Evolutionary conservation across 2,329 filamentous ascomycete genomes (phyloP).

Genomic region (Diaporthe ilicicola): DNA sequence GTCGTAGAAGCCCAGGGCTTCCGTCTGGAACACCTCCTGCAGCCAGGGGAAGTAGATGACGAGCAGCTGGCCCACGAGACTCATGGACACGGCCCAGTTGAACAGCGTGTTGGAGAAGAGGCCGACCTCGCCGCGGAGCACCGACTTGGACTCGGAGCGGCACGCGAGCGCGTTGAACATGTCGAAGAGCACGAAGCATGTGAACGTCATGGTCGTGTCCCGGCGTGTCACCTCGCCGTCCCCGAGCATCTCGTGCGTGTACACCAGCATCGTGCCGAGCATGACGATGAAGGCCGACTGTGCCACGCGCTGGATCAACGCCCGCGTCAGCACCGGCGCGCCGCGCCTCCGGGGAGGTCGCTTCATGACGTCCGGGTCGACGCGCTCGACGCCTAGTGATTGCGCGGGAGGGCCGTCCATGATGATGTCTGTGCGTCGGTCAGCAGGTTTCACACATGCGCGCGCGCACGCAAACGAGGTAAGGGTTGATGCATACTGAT

Average conservation of each 20-base stretch:
- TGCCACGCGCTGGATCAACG: slow-evolving; percentile 83
- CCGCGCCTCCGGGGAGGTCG: slow-evolving; percentile 86
- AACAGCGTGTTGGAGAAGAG: slow-evolving; percentile 91
- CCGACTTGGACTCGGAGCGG: slow-evolving; percentile 88
- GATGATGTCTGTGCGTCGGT: slow-evolving; percentile 78
- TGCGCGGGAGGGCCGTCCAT: slow-evolving; percentile 99
- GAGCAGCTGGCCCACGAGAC: slow-evolving; percentile 83
- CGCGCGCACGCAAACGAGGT: background rate
- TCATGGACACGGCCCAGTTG: slow-evolving; percentile 92
- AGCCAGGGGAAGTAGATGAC: slow-evolving; percentile 96
- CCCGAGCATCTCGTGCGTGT: slow-evolving; percentile 87
- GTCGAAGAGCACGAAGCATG: slow-evolving; percentile 97
- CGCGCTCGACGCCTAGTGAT: slow-evolving; percentile 93
- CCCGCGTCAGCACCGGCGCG: slow-evolving; percentile 88
- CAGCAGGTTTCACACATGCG: slow-evolving; percentile 6
- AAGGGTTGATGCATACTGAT: slow-evolving; percentile 75
- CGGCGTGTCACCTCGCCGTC: slow-evolving; percentile 87
- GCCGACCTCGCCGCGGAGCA: slow-evolving; percentile 85
- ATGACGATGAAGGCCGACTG: slow-evolving; percentile 91
- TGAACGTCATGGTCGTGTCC: slow-evolving; percentile 99
- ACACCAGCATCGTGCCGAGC: slow-evolving; percentile 89
- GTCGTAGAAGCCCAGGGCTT: slow-evolving; percentile 79
- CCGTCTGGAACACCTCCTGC: slow-evolving; percentile 95
- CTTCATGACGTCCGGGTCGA: slow-evolving; percentile 93
- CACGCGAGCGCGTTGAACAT: slow-evolving; percentile 99